A percentile compares a stretch with the other conserved stretches of the same genome.
phyloP scores from a whole-genome alignment of 2,329 filamentous ascomycete genomes.

The Leptographium procerum region DNA sequence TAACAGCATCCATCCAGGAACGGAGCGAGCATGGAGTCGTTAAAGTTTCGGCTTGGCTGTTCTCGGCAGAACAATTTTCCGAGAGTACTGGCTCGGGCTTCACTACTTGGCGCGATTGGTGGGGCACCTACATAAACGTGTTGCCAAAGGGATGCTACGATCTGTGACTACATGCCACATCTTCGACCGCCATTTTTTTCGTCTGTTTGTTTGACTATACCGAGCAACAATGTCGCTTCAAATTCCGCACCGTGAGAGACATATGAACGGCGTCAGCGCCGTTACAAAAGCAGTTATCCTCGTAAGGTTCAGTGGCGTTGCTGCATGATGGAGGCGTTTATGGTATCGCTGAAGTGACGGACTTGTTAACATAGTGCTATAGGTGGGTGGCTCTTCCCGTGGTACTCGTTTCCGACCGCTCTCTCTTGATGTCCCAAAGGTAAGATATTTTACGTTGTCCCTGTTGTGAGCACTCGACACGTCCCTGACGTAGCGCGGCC shows the following conservation, averaged over 20 bases:
- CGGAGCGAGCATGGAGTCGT: not conserved
- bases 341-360: not conserved
- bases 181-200: not conserved
- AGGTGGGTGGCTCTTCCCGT: conserved; percentile 93
- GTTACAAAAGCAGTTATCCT: conserved; percentile 91
- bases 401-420: conserved; percentile 92
- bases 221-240: conserved; percentile 41
- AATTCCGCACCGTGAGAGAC: conserved; percentile 40
- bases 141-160: not conserved
- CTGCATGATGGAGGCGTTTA: not conserved
- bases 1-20: not conserved
- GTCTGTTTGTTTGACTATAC: not conserved
- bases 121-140: not conserved
- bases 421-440: conserved; percentile 92
- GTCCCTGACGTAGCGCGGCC: not conserved
- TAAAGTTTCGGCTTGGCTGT: not conserved
- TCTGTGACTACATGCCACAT: not conserved
- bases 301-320: conserved; percentile 37
- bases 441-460: conserved; percentile 24
- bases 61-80: not conserved
- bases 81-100: not conserved
- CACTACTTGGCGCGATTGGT: not conserved
- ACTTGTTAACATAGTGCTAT: not conserved
- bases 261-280: conserved; percentile 38
- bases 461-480: not conserved